Percentiles rank a stretch among this genome's conserved stretches.
Conservation (phyloP, 2,329 filamentous ascomycete genomes). For the Cadophora luteo-olivacea region DNA sequence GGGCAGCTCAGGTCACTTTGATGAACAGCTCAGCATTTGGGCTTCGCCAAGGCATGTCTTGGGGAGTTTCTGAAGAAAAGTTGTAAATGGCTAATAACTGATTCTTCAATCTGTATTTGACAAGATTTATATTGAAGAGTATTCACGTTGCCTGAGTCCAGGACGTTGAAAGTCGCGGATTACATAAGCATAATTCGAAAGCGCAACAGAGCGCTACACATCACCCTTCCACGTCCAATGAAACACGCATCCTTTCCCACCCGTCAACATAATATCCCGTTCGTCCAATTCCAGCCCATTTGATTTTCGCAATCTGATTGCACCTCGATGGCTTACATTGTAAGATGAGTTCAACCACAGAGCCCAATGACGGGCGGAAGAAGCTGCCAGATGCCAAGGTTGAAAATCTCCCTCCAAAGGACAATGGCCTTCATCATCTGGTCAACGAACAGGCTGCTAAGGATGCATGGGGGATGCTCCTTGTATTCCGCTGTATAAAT, state of each 20-base stretch:
- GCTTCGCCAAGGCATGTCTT: too few species aligned
- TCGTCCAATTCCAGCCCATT: background rate
- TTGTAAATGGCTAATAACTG: too few species aligned
- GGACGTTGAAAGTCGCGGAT: slow-evolving; percentile 28
- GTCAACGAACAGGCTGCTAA: slow-evolving; percentile 40
- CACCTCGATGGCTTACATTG: background rate
- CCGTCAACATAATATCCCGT: too few species aligned
- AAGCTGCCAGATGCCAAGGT: background rate
- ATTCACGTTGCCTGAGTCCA: too few species aligned
- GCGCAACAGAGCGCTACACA: background rate
- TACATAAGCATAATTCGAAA: background rate
- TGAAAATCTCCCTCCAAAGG: slow-evolving; percentile 22
- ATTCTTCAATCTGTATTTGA: too few species aligned
- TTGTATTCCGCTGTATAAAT: slow-evolving; percentile 81
- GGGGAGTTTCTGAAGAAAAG: too few species aligned
- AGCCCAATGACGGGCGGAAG: background rate
- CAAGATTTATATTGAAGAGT: too few species aligned
- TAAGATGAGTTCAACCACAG: slow-evolving; percentile 23
- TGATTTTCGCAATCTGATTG: background rate
- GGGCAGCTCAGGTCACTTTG: too few species aligned
- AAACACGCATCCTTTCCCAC: background rate
- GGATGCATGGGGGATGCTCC: slow-evolving; percentile 45
- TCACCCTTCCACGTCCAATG: background rate
- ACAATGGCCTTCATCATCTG: slow-evolving; percentile 37
- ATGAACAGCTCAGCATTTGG: too few species aligned